Evolutionary conservation across 1,284 basidiomycete genomes (phyloP).

Genomic region (Ustilago xerochloae): DNA sequence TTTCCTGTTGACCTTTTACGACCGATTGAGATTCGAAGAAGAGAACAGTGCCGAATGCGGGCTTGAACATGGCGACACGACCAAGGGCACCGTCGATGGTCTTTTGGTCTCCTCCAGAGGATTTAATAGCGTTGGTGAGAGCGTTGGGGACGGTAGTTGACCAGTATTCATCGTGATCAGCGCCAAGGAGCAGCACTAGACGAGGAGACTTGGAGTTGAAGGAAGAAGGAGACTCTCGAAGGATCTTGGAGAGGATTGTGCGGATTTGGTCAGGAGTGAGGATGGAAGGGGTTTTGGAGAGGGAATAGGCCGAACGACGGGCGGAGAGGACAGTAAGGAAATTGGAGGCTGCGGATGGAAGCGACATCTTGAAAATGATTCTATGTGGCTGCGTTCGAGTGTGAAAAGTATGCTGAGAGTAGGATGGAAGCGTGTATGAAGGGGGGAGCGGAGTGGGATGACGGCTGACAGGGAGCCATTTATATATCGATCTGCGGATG

Average conservation of each 20-base stretch:
- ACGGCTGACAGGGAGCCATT: no score
- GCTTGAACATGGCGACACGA: conserved; percentile 67
- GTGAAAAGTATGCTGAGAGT: no score
- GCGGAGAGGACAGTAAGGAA: conserved; percentile 55
- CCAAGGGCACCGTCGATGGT: conserved; percentile 39
- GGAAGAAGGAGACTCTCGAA: conserved; percentile 70
- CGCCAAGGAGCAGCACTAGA: conserved; percentile 70
- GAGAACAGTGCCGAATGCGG: conserved; percentile 71
- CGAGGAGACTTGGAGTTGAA: conserved; percentile 71
- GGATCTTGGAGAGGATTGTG: conserved; percentile 69
- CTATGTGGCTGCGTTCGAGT: neutral
- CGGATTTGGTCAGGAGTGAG: conserved; percentile 69
- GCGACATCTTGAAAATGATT: conserved; percentile 19
- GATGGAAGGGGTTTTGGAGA: conserved; percentile 67
- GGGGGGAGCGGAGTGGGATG: neutral
- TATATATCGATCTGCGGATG: neutral
- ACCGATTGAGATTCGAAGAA: conserved; percentile 67
- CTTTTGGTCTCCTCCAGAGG: conserved; percentile 33
- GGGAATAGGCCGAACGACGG: conserved; percentile 70
- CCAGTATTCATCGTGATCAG: conserved; percentile 70
- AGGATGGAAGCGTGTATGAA: neutral
- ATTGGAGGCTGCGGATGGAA: conserved; percentile 16
- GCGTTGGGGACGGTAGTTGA: conserved; percentile 61
- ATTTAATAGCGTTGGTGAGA: conserved; percentile 31
- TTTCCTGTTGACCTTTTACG: conserved; percentile 65